Evolutionary conservation across 129 eudicot species (phyloP).

Genomic region (Saposhnikovia divaricata): DNA sequence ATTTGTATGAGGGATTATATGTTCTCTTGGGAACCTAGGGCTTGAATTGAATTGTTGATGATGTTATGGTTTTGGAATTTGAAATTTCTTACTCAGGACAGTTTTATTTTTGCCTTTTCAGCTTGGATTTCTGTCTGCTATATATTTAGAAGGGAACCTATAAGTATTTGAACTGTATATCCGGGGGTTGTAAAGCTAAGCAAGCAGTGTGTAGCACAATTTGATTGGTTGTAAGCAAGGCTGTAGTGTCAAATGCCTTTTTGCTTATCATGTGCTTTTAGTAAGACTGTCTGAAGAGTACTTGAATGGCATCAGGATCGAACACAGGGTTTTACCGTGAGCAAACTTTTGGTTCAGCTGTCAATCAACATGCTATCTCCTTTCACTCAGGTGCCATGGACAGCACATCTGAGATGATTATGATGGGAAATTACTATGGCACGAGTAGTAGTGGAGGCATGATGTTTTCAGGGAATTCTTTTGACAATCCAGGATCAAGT

Average conservation of each 20-base stretch:
- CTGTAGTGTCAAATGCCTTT: not conserved
- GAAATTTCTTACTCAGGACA: not conserved
- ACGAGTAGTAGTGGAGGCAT: conserved; percentile 22
- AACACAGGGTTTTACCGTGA: conserved; percentile 44
- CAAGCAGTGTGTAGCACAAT: not conserved
- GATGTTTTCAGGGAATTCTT: conserved; percentile 35
- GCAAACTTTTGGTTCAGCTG: conserved; percentile 29
- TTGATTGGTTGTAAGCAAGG: not conserved
- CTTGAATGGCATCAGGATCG: conserved; percentile 24
- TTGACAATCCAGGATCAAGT: conserved; percentile 23
- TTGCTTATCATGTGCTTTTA: not conserved
- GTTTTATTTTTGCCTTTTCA: conserved; percentile 1
- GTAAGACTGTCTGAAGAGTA: not conserved
- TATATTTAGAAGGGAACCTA: not conserved
- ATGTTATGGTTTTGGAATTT: not conserved
- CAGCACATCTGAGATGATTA: conserved; percentile 38
- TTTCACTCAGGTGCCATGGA: conserved; percentile 41
- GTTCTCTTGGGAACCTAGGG: conserved; percentile 6
- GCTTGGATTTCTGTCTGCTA: conserved; percentile 2
- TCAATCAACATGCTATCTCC: conserved; percentile 37
- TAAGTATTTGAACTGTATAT: not conserved
- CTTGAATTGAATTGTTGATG: not conserved
- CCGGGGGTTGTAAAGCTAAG: not conserved
- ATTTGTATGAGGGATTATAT: not conserved
- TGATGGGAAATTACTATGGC: conserved; percentile 44